These are phyloP conservation scores for Populus tomentosa DNA, from an alignment of 441 rosid genomes.

Conservation along the genomic window DNA sequence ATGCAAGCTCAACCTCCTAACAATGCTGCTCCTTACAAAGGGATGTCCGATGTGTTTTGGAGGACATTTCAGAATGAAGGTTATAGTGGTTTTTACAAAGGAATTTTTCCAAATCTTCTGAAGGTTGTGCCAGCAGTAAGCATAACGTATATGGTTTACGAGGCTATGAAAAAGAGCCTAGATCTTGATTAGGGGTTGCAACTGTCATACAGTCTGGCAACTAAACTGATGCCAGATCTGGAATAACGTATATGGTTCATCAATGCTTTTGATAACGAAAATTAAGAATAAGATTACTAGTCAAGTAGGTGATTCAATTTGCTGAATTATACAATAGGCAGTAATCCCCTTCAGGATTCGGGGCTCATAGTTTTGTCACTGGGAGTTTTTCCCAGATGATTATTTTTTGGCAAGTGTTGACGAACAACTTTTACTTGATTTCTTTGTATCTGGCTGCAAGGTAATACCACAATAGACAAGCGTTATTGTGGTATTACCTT, in stretches of 20 bases:
- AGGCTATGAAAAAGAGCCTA: slow-evolving; percentile 73
- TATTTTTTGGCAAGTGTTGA: slow-evolving; percentile 14
- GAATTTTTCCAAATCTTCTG: slow-evolving; percentile 68
- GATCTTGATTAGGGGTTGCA: slow-evolving; percentile 37
- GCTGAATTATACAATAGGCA: slow-evolving; percentile 32
- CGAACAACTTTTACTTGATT: slow-evolving; percentile 16
- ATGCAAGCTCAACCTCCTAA: slow-evolving; percentile 67
- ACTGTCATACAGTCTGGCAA: neutral
- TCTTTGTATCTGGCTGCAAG: slow-evolving; percentile 16
- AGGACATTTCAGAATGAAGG: slow-evolving; percentile 64
- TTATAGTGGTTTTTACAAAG: slow-evolving; percentile 72
- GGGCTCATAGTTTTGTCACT: slow-evolving; percentile 36
- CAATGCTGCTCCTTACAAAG: slow-evolving; percentile 42
- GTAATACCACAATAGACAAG: slow-evolving; percentile 1
- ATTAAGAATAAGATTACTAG: slow-evolving; percentile 17
- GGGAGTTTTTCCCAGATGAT: slow-evolving; percentile 24
- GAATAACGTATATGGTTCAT: neutral
- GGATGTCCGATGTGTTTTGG: slow-evolving; percentile 71
- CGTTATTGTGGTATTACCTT: too few species aligned
- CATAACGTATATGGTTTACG: slow-evolving; percentile 78
- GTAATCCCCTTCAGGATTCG: slow-evolving; percentile 25
- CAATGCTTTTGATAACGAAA: neutral
- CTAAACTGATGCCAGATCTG: slow-evolving; percentile 12
- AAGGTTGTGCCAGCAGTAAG: slow-evolving; percentile 81
- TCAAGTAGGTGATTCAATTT: slow-evolving; percentile 29